Percentiles rank a stretch among this genome's conserved stretches.
phyloP scores from a whole-genome alignment of 139 green algal genomes.

The Asterochloris erici region DNA sequence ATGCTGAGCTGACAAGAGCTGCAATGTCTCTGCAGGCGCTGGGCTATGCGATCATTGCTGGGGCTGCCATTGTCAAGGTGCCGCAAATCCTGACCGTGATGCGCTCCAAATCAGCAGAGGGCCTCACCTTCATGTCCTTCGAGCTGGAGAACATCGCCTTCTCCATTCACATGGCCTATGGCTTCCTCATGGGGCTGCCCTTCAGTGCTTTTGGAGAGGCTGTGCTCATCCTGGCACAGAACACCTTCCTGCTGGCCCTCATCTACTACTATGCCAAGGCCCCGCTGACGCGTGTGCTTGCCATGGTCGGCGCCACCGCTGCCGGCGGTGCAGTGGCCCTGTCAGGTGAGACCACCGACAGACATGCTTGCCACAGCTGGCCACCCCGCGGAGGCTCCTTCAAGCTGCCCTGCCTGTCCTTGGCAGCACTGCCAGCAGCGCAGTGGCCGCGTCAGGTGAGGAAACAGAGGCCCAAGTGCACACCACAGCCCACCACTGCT shows the following conservation, averaged over 20 bases:
- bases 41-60: conserved; percentile 64
- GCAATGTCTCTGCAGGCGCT: conserved; percentile 43
- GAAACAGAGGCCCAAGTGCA: too few species aligned
- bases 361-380: conserved; percentile 7
- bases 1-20: background rate
- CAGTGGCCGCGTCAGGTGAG: too few species aligned
- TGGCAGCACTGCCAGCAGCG: too few species aligned
- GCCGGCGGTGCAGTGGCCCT: background rate
- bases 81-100: conserved; percentile 66
- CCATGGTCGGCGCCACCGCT: conserved; percentile 1
- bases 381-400: background rate
- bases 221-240: conserved; percentile 55
- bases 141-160: conserved; percentile 75
- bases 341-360: conserved; percentile 2
- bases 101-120: conserved; percentile 52
- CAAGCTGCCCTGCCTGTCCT: background rate
- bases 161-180: conserved; percentile 64
- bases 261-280: conserved; percentile 62
- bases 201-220: conserved; percentile 80
- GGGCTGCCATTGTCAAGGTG: conserved; percentile 71
- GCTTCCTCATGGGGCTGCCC: conserved; percentile 57
- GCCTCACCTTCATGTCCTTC: conserved; percentile 59
- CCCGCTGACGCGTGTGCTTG: background rate
- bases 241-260: conserved; percentile 61
- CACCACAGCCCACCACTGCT: too few species aligned